phyloP scores from a whole-genome alignment of 1,284 basidiomycete species.

The Malassezia caprae region DNA sequence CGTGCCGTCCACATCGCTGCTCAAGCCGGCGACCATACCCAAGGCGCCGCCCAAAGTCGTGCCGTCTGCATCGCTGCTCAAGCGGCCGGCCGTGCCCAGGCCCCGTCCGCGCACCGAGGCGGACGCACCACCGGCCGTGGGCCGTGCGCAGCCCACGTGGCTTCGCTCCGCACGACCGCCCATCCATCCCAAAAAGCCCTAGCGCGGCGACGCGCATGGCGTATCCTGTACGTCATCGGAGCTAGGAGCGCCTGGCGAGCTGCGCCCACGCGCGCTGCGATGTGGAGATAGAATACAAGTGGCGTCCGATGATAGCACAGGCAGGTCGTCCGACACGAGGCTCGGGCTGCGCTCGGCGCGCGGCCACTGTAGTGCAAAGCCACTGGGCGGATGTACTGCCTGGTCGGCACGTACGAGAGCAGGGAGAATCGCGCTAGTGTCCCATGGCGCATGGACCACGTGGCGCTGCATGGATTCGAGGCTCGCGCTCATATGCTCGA shows the following conservation, averaged over 20 bases:
- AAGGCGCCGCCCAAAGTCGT: background rate
- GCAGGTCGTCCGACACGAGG: background rate
- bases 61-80: background rate
- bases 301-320: background rate
- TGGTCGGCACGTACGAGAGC: background rate
- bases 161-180: conserved; percentile 13
- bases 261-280: background rate
- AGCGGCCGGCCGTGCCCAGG: background rate
- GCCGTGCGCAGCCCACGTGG: conserved; percentile 11
- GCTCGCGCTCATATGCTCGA: background rate
- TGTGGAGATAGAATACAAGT: background rate
- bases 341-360: background rate
- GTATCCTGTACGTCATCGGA: background rate
- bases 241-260: background rate
- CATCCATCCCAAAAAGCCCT: background rate
- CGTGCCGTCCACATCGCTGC: background rate
- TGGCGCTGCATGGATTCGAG: background rate
- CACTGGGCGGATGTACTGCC: background rate
- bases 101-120: background rate
- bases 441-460: background rate
- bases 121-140: background rate
- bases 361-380: background rate
- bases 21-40: background rate
- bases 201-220: background rate
- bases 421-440: background rate